phyloP scores from a whole-genome alignment of 108 stramenopile genomes.

The Cyclotella kingstonii region DNA sequence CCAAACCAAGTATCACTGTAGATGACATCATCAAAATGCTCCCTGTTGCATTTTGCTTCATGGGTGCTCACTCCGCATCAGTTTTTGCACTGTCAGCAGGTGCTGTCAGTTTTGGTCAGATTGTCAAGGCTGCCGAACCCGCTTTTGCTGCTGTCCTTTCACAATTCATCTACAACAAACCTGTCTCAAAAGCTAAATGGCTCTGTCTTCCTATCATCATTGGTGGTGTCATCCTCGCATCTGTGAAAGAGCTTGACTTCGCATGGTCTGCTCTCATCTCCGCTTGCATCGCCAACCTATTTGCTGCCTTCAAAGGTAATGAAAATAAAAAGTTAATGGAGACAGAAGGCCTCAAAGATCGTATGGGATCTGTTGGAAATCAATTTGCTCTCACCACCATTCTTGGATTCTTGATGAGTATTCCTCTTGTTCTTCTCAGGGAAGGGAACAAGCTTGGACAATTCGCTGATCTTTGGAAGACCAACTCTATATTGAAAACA shows the following conservation, averaged over 20 bases:
- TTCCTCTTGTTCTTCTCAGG: slow-evolving; percentile 66
- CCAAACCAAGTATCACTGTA: slow-evolving; percentile 61
- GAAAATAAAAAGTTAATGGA: slow-evolving; percentile 96
- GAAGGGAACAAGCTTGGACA: slow-evolving; percentile 80
- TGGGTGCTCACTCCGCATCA: slow-evolving; percentile 88
- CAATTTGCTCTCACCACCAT: slow-evolving; percentile 90
- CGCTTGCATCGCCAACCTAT: slow-evolving; percentile 91
- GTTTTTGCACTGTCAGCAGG: slow-evolving; percentile 91
- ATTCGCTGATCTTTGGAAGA: slow-evolving; percentile 78
- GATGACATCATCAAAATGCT: slow-evolving; percentile 85
- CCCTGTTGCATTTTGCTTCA: slow-evolving; percentile 91
- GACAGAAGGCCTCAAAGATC: slow-evolving; percentile 83
- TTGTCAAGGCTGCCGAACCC: slow-evolving; percentile 93
- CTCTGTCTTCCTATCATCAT: slow-evolving; percentile 90
- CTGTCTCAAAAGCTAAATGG: slow-evolving; percentile 91
- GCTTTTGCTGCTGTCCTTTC: slow-evolving; percentile 90
- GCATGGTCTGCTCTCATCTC: slow-evolving; percentile 83
- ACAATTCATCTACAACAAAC: slow-evolving; percentile 86
- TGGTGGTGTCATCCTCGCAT: slow-evolving; percentile 89
- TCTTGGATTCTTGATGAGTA: slow-evolving; percentile 77
- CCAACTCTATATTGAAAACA: slow-evolving; percentile 69
- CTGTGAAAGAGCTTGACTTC: slow-evolving; percentile 93
- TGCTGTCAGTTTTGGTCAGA: slow-evolving; percentile 92
- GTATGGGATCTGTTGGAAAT: slow-evolving; percentile 89
- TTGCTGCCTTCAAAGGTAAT: slow-evolving; percentile 91